phyloP scores from a whole-genome alignment of 2,329 filamentous ascomycete genomes.

The Pseudogymnoascus pannorum region DNA sequence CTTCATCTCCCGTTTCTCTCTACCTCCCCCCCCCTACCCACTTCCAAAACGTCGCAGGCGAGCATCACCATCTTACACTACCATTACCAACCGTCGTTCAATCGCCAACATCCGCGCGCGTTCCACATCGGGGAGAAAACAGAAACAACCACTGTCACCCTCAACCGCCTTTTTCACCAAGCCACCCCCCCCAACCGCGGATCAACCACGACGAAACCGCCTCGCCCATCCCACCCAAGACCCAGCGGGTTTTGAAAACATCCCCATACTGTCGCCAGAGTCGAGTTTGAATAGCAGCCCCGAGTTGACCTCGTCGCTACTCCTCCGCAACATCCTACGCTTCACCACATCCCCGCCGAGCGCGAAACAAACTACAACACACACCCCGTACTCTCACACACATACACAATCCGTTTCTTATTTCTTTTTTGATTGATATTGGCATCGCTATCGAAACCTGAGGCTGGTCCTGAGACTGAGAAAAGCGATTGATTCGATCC shows the following conservation, averaged over 20 bases:
- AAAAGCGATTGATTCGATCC: conserved; percentile 26
- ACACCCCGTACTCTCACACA: not conserved
- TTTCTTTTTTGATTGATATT: not conserved
- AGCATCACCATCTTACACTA: conserved; percentile 16
- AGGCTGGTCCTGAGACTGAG: conserved; percentile 14
- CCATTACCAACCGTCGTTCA: conserved; percentile 18
- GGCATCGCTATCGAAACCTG: not conserved
- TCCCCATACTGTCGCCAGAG: not conserved
- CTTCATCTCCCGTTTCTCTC: conserved; percentile 27
- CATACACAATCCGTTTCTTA: not conserved
- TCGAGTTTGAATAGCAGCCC: not conserved
- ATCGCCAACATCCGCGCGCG: conserved; percentile 24
- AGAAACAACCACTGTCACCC: not conserved
- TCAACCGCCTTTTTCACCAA: not conserved
- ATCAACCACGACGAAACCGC: not conserved
- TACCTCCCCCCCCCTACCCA: conserved; percentile 28
- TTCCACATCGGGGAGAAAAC: not conserved
- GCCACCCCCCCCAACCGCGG: not conserved
- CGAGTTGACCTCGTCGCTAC: conserved; percentile 1
- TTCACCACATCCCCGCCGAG: not conserved
- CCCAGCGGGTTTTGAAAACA: not conserved
- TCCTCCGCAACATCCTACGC: not conserved
- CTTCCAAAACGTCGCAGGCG: conserved; percentile 15
- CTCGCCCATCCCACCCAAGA: not conserved
- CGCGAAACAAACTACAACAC: not conserved